Conservation (phyloP, 495 filamentous ascomycete genomes). For the Oidiodendron maius region DNA sequence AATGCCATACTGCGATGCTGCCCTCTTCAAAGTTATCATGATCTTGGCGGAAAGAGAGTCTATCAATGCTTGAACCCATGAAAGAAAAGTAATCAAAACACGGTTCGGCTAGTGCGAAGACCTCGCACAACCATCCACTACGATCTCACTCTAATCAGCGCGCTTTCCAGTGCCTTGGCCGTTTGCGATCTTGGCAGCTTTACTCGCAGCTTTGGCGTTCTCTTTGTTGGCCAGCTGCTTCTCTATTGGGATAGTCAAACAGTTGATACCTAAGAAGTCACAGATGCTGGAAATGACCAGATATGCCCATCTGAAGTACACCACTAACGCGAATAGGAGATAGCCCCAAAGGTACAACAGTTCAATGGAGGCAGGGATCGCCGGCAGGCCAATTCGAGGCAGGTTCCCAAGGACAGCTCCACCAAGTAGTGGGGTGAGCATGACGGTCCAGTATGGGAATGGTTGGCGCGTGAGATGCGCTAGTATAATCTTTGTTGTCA, state of each 20-base stretch:
- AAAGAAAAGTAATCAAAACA: no score
- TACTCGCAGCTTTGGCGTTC: conserved; percentile 12
- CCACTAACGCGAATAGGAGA: conserved; percentile 70
- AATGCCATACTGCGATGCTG: conserved; percentile 1
- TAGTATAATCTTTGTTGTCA: conserved; percentile 99
- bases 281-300: conserved; percentile 91
- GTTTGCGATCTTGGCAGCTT: conserved; percentile 8
- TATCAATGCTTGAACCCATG: conserved; percentile 8
- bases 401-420: conserved; percentile 81
- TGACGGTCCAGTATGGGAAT: conserved; percentile 93
- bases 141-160: conserved; percentile 6
- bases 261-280: conserved; percentile 85
- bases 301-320: conserved; percentile 88
- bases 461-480: conserved; percentile 90
- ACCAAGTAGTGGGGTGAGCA: conserved; percentile 77
- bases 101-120: not conserved
- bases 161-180: conserved; percentile 14
- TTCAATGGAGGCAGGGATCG: conserved; percentile 54
- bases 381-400: conserved; percentile 67
- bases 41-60: not conserved
- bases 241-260: conserved; percentile 75
- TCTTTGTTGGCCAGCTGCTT: conserved; percentile 36
- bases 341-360: conserved; percentile 76
- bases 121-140: not conserved
- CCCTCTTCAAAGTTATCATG: not conserved